These are phyloP conservation scores for Smittium mucronatum DNA, from an alignment of 371 early-diverging fungal species.

Conservation along the genomic window DNA sequence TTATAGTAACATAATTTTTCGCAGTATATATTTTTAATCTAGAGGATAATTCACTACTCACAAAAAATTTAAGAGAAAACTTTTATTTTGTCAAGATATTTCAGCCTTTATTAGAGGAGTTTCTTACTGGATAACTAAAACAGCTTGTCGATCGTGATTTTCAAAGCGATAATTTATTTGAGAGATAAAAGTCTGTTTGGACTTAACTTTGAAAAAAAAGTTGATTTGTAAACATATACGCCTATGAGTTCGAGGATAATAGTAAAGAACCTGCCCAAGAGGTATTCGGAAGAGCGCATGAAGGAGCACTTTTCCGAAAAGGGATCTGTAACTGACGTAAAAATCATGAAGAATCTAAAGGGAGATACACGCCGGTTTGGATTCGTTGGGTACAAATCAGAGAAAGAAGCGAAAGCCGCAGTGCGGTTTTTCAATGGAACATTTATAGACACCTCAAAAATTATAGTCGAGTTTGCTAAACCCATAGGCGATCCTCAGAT, in stretches of 20 bases:
- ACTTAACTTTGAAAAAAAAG: no score
- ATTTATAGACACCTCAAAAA: conserved; percentile 77
- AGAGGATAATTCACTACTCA: no score
- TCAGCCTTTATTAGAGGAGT: no score
- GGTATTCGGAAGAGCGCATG: conserved; percentile 68
- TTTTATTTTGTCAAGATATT: no score
- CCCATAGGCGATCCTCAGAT: conserved; percentile 46
- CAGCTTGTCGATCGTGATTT: no score
- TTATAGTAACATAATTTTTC: no score
- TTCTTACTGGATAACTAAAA: no score
- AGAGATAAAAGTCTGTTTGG: no score
- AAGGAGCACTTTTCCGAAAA: conserved; percentile 70
- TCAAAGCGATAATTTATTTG: no score
- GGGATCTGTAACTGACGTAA: conserved; percentile 84
- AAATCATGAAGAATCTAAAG: conserved; percentile 60
- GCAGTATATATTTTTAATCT: no score
- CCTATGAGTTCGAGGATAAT: conserved; percentile 43
- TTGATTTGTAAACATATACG: no score
- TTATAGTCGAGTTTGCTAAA: conserved; percentile 76
- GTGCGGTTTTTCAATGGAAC: conserved; percentile 75
- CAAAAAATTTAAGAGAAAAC: no score
- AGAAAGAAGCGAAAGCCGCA: conserved; percentile 69
- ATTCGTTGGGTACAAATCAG: conserved; percentile 80
- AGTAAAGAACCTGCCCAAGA: conserved; percentile 87
- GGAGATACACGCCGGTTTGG: conserved; percentile 81